These are phyloP conservation scores for Lotus japonicus DNA, from an alignment of 306 rosid genomes.

Conservation along the genomic window DNA sequence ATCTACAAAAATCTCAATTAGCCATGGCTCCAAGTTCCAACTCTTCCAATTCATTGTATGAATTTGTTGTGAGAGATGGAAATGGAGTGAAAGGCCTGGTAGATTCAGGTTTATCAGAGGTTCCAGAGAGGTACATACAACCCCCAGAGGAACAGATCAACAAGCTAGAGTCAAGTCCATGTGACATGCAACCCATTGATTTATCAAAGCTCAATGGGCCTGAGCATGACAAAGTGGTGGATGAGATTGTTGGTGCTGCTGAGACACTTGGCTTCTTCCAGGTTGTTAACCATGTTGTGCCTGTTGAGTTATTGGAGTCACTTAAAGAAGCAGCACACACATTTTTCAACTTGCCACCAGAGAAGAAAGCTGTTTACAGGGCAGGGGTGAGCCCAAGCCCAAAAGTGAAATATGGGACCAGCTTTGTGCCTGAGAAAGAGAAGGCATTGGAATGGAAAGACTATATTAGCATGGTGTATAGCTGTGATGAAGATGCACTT, in stretches of 20 bases:
- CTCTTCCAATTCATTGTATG: slow-evolving; percentile 32
- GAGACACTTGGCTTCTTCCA: slow-evolving; percentile 59
- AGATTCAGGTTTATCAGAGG: slow-evolving; percentile 43
- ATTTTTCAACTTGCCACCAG: slow-evolving; percentile 38
- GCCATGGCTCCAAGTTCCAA: slow-evolving; percentile 32
- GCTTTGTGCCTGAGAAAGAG: slow-evolving; percentile 69
- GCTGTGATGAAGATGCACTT: slow-evolving; percentile 48
- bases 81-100: slow-evolving; percentile 58
- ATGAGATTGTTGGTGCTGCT: slow-evolving; percentile 38
- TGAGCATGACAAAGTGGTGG: slow-evolving; percentile 36
- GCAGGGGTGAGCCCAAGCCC: slow-evolving; percentile 38
- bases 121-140: slow-evolving; percentile 54
- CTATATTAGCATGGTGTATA: slow-evolving; percentile 44
- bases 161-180: slow-evolving; percentile 12
- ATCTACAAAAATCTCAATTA: background rate
- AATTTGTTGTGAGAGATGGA: slow-evolving; percentile 53
- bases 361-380: slow-evolving; percentile 31
- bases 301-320: slow-evolving; percentile 37
- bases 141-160: slow-evolving; percentile 41
- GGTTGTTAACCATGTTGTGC: slow-evolving; percentile 56
- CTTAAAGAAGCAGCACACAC: slow-evolving; percentile 40
- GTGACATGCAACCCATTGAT: slow-evolving; percentile 35
- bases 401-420: slow-evolving; percentile 43
- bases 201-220: slow-evolving; percentile 44
- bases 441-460: slow-evolving; percentile 65